Evolutionary conservation across 495 filamentous ascomycete genomes (phyloP).

Genomic region (Friedmanniomyces simplex): DNA sequence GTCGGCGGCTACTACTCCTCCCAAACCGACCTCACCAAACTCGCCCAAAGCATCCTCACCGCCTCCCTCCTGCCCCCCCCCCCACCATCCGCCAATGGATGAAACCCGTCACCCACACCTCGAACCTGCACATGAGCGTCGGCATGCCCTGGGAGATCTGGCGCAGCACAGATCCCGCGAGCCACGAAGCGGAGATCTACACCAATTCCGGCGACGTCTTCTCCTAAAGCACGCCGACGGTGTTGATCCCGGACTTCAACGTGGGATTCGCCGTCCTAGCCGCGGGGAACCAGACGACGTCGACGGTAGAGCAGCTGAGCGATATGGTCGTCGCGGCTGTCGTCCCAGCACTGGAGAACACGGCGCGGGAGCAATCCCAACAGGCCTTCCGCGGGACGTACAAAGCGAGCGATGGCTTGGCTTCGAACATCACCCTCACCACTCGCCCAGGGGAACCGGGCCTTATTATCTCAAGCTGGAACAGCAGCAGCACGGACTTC

Average conservation of each 20-base stretch:
- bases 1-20: slow-evolving; percentile 20
- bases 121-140: slow-evolving; percentile 6
- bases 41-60: slow-evolving; percentile 23
- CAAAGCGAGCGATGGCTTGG: slow-evolving; percentile 12
- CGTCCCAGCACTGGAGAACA: slow-evolving; percentile 35
- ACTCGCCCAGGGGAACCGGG: slow-evolving; percentile 36
- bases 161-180: slow-evolving; percentile 20
- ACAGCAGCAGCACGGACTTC: slow-evolving; percentile 40
- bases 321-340: slow-evolving; percentile 30
- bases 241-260: slow-evolving; percentile 21
- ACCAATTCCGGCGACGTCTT: slow-evolving; percentile 22
- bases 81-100: slow-evolving; percentile 21
- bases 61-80: slow-evolving; percentile 10
- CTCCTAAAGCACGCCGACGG: slow-evolving; percentile 16
- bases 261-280: slow-evolving; percentile 16
- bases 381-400: slow-evolving; percentile 37
- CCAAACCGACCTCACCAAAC: slow-evolving; percentile 14
- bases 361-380: slow-evolving; percentile 37
- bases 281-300: slow-evolving; percentile 17
- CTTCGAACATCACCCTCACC: slow-evolving; percentile 29
- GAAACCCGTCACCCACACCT: slow-evolving; percentile 20
- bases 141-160: slow-evolving; percentile 38
- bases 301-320: slow-evolving; percentile 25
- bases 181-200: slow-evolving; percentile 25
- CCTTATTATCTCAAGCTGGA: slow-evolving; percentile 38